Evolutionary conservation across 1,284 basidiomycete genomes (phyloP), one percentile per base, ranked within the genome.

Genomic region (Athelia sp.): DNA sequence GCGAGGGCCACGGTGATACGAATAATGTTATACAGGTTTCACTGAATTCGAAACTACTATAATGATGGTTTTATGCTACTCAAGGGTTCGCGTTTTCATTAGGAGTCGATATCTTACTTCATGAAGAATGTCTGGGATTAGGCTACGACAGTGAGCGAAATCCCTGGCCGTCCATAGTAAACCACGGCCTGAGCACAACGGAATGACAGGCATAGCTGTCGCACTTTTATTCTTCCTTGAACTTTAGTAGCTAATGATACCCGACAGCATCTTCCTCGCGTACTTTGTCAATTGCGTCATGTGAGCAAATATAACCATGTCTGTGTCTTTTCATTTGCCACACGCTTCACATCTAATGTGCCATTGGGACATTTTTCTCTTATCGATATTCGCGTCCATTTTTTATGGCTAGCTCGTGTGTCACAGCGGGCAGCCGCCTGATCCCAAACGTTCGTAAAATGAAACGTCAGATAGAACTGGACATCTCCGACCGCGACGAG

Each of bases 361-460:
- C 26, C 29, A 22, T 31, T n/a, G n/a, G n/a, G n/a, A 26, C 56
- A 82, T 79, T 1, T 75, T 81, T 57, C 78, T 76, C 58, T 74
- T 4, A 56, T 79, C 6, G 79, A 79, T 61, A 71, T 78, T 23
- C 76, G 79, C 0, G 71, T 81, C 48, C 77, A 74, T 10, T 82
- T 81, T 70, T 77, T 2, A 70, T 80, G 15, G 75, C 79, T 2
- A 66, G 82, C 59, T 78, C 80, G 1, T 79, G 75, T 57, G 74
- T 80, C 3, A 67, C 82, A n/a, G n/a, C n/a, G 49, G 71, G 75
- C 8, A 81, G 75, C 57, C 68, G 79, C 19, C 70, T 82, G 13
- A 72, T 78, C 19, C 66, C 82, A 19, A 82, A 81, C 52, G 72
- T 82, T 22, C 75, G 77, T 10, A 64, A 67, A 32, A 67, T 72